Evolutionary conservation across 768 basidiomycete species (phyloP), one percentile per base, ranked within the genome.

Genomic region (Boletales sp.): DNA sequence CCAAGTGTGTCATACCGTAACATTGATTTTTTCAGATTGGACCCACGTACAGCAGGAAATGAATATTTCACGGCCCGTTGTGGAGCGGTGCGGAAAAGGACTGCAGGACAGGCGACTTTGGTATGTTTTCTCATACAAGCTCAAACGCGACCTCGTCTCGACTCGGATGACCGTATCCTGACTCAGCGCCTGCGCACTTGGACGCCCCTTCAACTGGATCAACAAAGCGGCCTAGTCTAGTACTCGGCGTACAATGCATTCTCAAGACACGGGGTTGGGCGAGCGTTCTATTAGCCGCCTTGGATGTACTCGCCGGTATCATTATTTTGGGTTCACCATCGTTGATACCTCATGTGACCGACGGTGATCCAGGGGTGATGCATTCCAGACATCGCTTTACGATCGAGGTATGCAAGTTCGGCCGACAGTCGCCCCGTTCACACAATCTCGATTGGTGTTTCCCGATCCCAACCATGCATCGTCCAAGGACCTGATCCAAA

Each of bases 371-470:
- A 2, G 92, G 84, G 1, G 61, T 76, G 14, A 94, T 97, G 93
- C 64, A 67, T 45, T 86, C 86, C 0, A 93, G 94, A 0, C 83
- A 95, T 64, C 91, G 90, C 61, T 95, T 97, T 60, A 95, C 94
- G 0, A 93, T 97, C 36, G 94, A 97, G 78, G 90, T 85, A 50
- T 15, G 72, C 45, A 12, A 19, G 8, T 36, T 35, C 6, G 12
- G 6, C 43, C 30, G 13, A 17, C n/a, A 11, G 30, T 5, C 38
- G 5, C 21, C 24, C 13, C 21, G 10, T 32, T 27, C 24, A 21
- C 32, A 11, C 11, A 34, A 8, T 13, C 6, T 54, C 5, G 41
- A 9, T 19, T 30, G 30, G 24, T 27, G 27, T 34, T 10, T 42
- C 29, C 2, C 21, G 2, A 19, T 17, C 4, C 11, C 50, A 90